Conservation (phyloP, 768 basidiomycete species). For the Scleroderma citrinum region DNA sequence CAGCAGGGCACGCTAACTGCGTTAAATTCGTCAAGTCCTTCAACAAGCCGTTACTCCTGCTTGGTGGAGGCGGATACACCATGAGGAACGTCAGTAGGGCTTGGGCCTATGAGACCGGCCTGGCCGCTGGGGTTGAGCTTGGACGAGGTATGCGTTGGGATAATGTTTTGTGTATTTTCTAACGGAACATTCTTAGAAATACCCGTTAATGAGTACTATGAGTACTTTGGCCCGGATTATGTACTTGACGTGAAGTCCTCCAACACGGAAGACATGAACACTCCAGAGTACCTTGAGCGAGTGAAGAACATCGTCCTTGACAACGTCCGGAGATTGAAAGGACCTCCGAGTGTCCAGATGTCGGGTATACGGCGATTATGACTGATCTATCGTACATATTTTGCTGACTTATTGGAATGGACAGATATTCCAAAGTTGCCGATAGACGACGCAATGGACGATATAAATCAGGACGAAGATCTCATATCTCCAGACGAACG, state of each 20-base stretch:
- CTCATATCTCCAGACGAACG: slow-evolving; percentile 71
- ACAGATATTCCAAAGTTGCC: slow-evolving; percentile 80
- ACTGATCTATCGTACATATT: background rate
- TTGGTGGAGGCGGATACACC: slow-evolving; percentile 98
- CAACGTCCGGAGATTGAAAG: slow-evolving; percentile 77
- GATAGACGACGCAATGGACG: slow-evolving; percentile 80
- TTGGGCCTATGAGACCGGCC: slow-evolving; percentile 97
- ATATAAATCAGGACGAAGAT: slow-evolving; percentile 79
- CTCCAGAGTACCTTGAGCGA: slow-evolving; percentile 86
- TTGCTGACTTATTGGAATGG: background rate
- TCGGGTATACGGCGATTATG: slow-evolving; percentile 44
- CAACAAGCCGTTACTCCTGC: slow-evolving; percentile 85
- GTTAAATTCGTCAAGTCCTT: slow-evolving; percentile 97
- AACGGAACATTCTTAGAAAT: slow-evolving; percentile 57
- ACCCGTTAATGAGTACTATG: slow-evolving; percentile 98
- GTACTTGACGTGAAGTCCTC: slow-evolving; percentile 91
- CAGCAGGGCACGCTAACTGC: slow-evolving; percentile 88
- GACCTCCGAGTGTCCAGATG: slow-evolving; percentile 92
- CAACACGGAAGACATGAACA: slow-evolving; percentile 95
- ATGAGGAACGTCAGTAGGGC: slow-evolving; percentile 95
- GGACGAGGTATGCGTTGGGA: slow-evolving; percentile 52
- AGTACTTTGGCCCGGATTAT: slow-evolving; percentile 98
- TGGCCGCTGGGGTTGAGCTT: slow-evolving; percentile 96
- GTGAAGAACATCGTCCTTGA: slow-evolving; percentile 91
- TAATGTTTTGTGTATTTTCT: slow-evolving; percentile 1